Evolutionary conservation across 371 early-diverging fungal genomes (phyloP).

Genomic region (Neoconidiobolus thromboides): DNA sequence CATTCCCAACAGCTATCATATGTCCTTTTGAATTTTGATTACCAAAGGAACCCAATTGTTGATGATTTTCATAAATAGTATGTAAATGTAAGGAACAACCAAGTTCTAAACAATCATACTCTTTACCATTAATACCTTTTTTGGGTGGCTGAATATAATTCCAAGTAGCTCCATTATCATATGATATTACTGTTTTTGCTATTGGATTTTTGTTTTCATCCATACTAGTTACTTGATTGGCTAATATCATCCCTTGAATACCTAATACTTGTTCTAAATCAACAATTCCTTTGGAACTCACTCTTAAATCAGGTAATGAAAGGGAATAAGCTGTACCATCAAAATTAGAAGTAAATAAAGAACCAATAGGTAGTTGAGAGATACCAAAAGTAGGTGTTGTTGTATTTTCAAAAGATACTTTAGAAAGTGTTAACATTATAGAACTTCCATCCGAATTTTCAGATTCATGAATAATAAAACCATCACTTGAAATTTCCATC

Average conservation of each 20-base stretch:
- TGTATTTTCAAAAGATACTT: background rate
- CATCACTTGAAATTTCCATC: conserved; percentile 12
- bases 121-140: background rate
- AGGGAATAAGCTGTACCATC: conserved; percentile 58
- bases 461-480: conserved; percentile 64
- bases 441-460: conserved; percentile 30
- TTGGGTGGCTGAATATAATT: background rate
- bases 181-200: conserved; percentile 25
- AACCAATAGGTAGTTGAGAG: conserved; percentile 20
- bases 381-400: background rate
- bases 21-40: conserved; percentile 63
- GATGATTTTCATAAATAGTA: conserved; percentile 40
- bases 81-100: conserved; percentile 59
- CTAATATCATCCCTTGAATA: conserved; percentile 66
- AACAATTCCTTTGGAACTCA: conserved; percentile 45
- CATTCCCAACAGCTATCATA: conserved; percentile 78
- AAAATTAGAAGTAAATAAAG: conserved; percentile 62
- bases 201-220: conserved; percentile 37
- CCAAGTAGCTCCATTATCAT: conserved; percentile 6
- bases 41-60: conserved; percentile 35
- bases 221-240: conserved; percentile 65
- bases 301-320: conserved; percentile 58
- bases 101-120: conserved; percentile 21
- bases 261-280: conserved; percentile 82
- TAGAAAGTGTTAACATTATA: background rate